Evolutionary conservation across 345 rosid species (phyloP), one percentile per base, ranked within the genome.

Genomic region (Eucalyptus albens): DNA sequence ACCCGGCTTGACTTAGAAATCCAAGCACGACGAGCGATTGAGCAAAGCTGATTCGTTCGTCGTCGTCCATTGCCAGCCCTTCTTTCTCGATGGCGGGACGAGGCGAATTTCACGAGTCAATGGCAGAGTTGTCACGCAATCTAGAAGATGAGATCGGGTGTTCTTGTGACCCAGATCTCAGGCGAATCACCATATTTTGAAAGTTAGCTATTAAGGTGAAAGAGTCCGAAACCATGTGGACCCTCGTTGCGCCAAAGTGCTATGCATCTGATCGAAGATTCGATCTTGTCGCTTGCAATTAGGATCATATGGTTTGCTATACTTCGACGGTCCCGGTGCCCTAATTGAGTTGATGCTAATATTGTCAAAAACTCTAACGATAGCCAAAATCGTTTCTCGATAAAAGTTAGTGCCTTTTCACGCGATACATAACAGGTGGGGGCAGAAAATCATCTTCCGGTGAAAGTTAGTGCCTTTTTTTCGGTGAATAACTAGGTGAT

Each of bases 361-460:
- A 12, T 62, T 6, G 69, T 12, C 69, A 14, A 29, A 62, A 62
- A 7, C 69, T 62, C 69, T 62, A 62, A 62, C 0, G 9, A 62
- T 62, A 31, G 2, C 33, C 5, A 62, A 29, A 60, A 13, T 62
- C 2, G 0, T 62, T 29, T 62, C 33, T 62, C 2, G 3, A 7
- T 29, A 62, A 27, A 62, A 29, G 33, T 29, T 29, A 31, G 9
- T 62, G 69, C 16, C 9, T 62, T 62, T 14, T 60, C 7, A 60
- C 3, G 31, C 0, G 8, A 29, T 5, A 13, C 17, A 13, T 62
- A 29, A 14, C 4, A 62, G 29, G 13, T 4, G 5, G 9, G 33
- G 17, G 9, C 69, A 14, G 0, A 62, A 7, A 29, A 62, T 62
- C 17, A 15, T 27, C 72, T 14, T 29, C 2, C 0, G 0, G 19